A percentile compares a stretch with the other conserved stretches of the same genome.
Evolutionary conservation across 306 rosid species (phyloP).

Genomic region (Fragaria vesca): DNA sequence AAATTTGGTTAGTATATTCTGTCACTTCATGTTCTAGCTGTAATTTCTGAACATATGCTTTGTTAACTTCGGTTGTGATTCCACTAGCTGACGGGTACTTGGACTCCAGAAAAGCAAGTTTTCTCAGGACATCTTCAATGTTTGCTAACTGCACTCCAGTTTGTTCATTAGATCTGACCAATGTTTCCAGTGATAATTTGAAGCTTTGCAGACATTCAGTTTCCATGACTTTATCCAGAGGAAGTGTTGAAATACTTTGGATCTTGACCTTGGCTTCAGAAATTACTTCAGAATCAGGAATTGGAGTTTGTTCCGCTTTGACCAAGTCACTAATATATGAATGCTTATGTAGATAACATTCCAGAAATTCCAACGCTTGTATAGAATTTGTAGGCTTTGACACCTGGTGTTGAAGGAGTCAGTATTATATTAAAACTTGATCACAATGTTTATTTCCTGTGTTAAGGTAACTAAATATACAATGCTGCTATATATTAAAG

Average conservation of each 20-base stretch:
- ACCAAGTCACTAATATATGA: not conserved
- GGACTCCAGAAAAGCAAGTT: constrained; percentile 11
- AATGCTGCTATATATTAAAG: not conserved
- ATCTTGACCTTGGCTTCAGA: constrained; percentile 5
- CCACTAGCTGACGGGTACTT: constrained; percentile 7
- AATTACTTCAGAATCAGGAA: not conserved
- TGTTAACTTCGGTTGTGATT: not conserved
- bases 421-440: not conserved
- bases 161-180: not conserved
- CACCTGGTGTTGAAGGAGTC: not conserved
- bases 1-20: not conserved
- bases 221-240: constrained; percentile 13
- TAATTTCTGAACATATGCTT: not conserved
- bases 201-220: not conserved
- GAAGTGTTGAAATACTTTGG: not conserved
- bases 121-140: not conserved
- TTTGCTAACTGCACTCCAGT: not conserved
- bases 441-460: not conserved
- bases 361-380: constrained; percentile 8
- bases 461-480: not conserved
- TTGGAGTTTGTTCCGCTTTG: not conserved
- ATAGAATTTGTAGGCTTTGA: not conserved
- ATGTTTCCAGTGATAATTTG: not conserved
- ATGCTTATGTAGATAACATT: not conserved
- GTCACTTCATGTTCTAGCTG: constrained; percentile 6